These are phyloP conservation scores for Chlamydomonas sp. DNA, from an alignment of 139 green algal genomes.

Conservation along the genomic window DNA sequence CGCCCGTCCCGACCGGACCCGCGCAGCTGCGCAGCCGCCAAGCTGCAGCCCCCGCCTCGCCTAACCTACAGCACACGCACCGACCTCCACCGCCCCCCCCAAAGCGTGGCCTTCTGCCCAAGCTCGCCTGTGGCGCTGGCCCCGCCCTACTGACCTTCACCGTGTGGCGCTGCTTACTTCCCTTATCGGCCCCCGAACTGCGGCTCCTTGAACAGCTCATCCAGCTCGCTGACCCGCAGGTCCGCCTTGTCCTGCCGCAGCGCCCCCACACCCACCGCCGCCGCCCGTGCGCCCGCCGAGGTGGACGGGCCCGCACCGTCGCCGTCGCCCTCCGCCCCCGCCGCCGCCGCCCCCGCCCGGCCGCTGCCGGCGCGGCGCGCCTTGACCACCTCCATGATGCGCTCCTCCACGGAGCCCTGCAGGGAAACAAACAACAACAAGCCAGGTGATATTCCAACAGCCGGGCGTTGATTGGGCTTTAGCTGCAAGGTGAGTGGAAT, in stretches of 20 bases:
- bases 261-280: not conserved
- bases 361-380: conserved; percentile 23
- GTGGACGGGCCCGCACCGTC: not conserved
- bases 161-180: too few species aligned
- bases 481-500: too few species aligned
- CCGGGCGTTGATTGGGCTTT: too few species aligned
- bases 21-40: too few species aligned
- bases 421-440: not conserved
- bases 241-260: conserved; percentile 39
- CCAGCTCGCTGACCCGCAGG: conserved; percentile 68
- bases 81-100: too few species aligned
- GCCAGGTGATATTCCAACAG: too few species aligned
- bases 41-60: too few species aligned
- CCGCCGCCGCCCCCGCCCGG: not conserved
- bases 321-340: not conserved
- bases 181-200: not conserved
- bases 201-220: conserved; percentile 62
- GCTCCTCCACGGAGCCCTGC: conserved; percentile 71
- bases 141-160: too few species aligned
- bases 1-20: too few species aligned
- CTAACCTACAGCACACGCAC: too few species aligned
- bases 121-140: too few species aligned
- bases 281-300: not conserved
- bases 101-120: too few species aligned
- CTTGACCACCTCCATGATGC: conserved; percentile 75